phyloP scores from a whole-genome alignment of 176 grass and related monocot genomes.

The Microstegium vimineum region DNA sequence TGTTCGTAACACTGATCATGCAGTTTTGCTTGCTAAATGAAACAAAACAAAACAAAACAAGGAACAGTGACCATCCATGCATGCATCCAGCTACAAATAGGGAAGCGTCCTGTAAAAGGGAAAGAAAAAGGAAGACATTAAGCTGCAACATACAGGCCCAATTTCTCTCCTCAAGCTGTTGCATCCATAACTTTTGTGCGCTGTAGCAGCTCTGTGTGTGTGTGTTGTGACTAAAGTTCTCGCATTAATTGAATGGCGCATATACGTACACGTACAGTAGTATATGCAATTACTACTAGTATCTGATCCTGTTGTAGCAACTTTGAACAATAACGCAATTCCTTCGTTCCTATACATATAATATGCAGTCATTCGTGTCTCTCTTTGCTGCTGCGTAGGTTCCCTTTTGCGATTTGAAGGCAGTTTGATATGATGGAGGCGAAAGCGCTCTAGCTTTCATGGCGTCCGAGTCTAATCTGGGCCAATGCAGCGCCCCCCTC shows the following conservation, averaged over 20 bases:
- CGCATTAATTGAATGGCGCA: too few species aligned
- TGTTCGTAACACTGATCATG: background rate
- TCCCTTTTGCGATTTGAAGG: background rate
- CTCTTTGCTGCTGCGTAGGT: background rate
- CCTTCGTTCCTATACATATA: background rate
- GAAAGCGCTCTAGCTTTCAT: background rate
- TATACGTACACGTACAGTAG: too few species aligned
- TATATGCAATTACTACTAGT: too few species aligned
- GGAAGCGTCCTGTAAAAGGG: background rate
- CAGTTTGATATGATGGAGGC: background rate
- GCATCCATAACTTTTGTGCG: background rate
- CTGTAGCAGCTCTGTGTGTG: background rate
- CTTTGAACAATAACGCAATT: background rate
- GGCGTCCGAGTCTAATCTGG: constrained; percentile 1
- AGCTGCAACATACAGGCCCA: background rate
- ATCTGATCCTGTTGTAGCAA: too few species aligned
- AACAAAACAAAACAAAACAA: too few species aligned
- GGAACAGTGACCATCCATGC: background rate
- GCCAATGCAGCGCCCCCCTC: background rate
- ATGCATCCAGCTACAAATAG: background rate
- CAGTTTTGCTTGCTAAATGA: background rate
- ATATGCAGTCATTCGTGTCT: background rate
- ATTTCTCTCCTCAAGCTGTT: background rate
- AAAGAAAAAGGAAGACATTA: background rate
- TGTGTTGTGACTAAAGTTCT: background rate